Conservation (phyloP, 768 basidiomycete genomes). For the Mycena crocata region DNA sequence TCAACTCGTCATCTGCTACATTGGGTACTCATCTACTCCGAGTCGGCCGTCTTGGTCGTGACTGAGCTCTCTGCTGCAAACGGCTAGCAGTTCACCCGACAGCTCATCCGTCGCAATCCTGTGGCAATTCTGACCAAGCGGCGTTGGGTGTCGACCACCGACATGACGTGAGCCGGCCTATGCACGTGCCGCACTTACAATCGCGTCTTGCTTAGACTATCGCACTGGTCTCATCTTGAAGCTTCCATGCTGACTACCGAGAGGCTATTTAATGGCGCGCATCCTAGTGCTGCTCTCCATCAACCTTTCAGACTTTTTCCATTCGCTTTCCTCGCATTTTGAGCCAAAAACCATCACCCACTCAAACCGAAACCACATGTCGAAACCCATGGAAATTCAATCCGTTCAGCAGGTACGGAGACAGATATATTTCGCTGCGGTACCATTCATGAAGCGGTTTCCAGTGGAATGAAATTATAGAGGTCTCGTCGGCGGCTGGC, state of each 20-base stretch:
- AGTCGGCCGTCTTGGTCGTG: too few species aligned
- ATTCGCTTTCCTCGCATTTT: too few species aligned
- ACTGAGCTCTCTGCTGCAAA: too few species aligned
- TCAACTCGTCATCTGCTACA: too few species aligned
- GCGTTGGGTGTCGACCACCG: neutral
- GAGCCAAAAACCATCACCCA: neutral
- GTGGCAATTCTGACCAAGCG: too few species aligned
- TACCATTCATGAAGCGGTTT: too few species aligned
- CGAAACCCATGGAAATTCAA: conserved; percentile 34
- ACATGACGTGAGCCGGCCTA: neutral
- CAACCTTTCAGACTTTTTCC: neutral
- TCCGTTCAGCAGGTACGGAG: conserved; percentile 35
- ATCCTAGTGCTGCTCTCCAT: neutral
- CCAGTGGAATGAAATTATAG: conserved; percentile 37
- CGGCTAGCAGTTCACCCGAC: too few species aligned
- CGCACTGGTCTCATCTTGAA: conserved; percentile 14
- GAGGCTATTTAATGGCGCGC: conserved; percentile 8
- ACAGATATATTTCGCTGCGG: too few species aligned
- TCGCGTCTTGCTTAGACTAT: too few species aligned
- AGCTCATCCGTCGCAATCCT: too few species aligned
- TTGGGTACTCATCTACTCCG: too few species aligned
- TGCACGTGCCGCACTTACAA: conserved; percentile 20
- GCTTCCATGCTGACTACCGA: conserved; percentile 18
- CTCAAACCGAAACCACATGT: conserved; percentile 14
- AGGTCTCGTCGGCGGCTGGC: conserved; percentile 23